Percentiles rank a stretch among this genome's conserved stretches.
phyloP scores from a whole-genome alignment of 2,329 filamentous ascomycete genomes.

The Calonectria crousiana region DNA sequence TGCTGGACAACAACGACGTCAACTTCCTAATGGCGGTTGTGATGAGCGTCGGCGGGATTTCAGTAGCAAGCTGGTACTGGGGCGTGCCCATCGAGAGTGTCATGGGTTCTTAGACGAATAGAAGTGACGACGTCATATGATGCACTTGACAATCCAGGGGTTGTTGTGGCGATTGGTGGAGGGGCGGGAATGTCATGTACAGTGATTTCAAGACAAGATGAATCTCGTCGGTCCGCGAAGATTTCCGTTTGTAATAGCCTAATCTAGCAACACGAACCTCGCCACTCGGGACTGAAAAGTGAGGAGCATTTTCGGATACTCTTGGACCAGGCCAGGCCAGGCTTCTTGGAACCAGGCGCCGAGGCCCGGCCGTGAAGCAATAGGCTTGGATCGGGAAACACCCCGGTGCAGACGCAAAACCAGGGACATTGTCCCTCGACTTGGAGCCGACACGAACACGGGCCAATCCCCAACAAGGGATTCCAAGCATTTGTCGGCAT shows the following conservation, averaged over 20 bases:
- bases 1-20: conserved; percentile 95
- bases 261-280: conserved; percentile 4
- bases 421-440: not conserved
- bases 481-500: conserved; percentile 21
- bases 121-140: conserved; percentile 41
- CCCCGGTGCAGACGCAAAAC: conserved; percentile 1
- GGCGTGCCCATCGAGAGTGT: conserved; percentile 63
- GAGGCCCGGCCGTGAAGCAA: not conserved
- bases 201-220: conserved; percentile 1
- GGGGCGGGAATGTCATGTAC: conserved; percentile 26
- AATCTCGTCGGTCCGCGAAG: not conserved
- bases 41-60: conserved; percentile 86
- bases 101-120: conserved; percentile 44
- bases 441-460: not conserved
- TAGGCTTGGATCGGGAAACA: conserved; percentile 25
- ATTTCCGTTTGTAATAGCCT: conserved; percentile 11
- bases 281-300: conserved; percentile 30
- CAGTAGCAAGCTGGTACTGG: conserved; percentile 71
- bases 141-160: conserved; percentile 7
- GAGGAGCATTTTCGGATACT: conserved; percentile 32
- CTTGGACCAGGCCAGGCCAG: conserved; percentile 30
- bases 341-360: conserved; percentile 27
- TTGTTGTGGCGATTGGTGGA: not conserved
- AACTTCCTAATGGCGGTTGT: conserved; percentile 90
- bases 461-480: conserved; percentile 12